Evolutionary conservation across 2,329 filamentous ascomycete genomes (phyloP).

Genomic region (Curvularia spicifera): DNA sequence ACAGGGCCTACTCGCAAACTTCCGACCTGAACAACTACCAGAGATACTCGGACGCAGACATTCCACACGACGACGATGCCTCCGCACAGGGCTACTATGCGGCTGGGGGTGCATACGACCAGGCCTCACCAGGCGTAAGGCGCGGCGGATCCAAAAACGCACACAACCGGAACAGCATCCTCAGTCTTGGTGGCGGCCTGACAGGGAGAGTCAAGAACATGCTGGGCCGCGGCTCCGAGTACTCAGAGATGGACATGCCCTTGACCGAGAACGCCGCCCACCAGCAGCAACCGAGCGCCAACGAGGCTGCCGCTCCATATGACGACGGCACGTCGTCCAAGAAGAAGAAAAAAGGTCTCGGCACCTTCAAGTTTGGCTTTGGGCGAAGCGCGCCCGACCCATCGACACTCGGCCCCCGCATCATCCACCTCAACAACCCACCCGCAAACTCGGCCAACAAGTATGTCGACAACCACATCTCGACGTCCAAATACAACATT

Average conservation of each 20-base stretch:
- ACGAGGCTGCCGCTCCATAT: constrained; percentile 52
- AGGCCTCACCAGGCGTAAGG: constrained; percentile 56
- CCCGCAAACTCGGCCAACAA: constrained; percentile 88
- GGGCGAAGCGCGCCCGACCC: constrained; percentile 84
- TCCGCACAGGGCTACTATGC: constrained; percentile 80
- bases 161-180: constrained; percentile 81
- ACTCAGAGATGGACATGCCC: constrained; percentile 98
- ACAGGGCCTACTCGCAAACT: constrained; percentile 69
- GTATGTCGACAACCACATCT: constrained; percentile 95
- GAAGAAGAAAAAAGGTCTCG: constrained; percentile 52
- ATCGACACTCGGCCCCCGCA: constrained; percentile 85
- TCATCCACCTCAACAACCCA: constrained; percentile 96
- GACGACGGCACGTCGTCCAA: constrained; percentile 36
- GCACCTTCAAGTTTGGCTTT: constrained; percentile 92
- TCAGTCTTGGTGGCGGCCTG: constrained; percentile 84
- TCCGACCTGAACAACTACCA: constrained; percentile 88
- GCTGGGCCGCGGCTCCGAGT: constrained; percentile 83
- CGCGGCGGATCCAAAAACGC: constrained; percentile 63
- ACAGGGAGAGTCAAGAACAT: constrained; percentile 88
- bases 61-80: constrained; percentile 77
- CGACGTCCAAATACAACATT: constrained; percentile 95
- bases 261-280: constrained; percentile 77
- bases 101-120: constrained; percentile 66
- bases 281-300: constrained; percentile 48
- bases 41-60: constrained; percentile 88